A percentile compares a stretch with the other conserved stretches of the same genome.
Evolutionary conservation across 352 stramenopile genomes (phyloP).

Genomic region (Globisporangium sylvaticum): DNA sequence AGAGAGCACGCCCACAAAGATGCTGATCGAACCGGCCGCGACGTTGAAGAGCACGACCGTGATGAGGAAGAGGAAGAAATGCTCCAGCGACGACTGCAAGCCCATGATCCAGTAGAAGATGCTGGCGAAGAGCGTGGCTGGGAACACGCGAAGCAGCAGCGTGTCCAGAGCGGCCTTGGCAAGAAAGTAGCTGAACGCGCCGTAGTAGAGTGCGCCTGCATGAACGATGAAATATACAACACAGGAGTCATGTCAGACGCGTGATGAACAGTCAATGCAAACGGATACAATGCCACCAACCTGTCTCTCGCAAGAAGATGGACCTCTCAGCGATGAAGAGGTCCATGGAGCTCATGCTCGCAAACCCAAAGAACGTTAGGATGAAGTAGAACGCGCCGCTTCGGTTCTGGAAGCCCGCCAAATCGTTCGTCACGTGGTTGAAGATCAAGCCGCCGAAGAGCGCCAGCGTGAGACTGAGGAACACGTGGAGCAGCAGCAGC

Average conservation of each 20-base stretch:
- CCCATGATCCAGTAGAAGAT: constrained; percentile 90
- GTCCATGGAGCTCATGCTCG: constrained; percentile 83
- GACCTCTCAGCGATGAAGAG: constrained; percentile 69
- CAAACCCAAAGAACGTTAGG: constrained; percentile 83
- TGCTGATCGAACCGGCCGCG: constrained; percentile 65
- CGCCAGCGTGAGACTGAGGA: constrained; percentile 51
- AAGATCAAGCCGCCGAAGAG: constrained; percentile 75
- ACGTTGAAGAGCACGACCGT: constrained; percentile 84
- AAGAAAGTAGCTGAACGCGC: constrained; percentile 73
- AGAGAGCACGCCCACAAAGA: constrained; percentile 66
- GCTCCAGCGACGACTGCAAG: constrained; percentile 46
- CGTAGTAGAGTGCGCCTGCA: constrained; percentile 77
- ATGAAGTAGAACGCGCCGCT: constrained; percentile 85
- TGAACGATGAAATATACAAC: no score
- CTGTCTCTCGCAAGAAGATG: constrained; percentile 77
- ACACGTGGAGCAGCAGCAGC: constrained; percentile 59
- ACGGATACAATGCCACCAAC: constrained; percentile 9
- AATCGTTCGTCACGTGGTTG: constrained; percentile 75
- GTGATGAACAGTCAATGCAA: not conserved
- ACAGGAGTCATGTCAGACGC: not conserved
- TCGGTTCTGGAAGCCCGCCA: constrained; percentile 83
- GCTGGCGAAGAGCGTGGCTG: constrained; percentile 67
- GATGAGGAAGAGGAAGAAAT: constrained; percentile 64
- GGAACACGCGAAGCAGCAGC: constrained; percentile 66
- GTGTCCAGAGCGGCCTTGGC: constrained; percentile 73